phyloP scores from a whole-genome alignment of 176 grass and related monocot genomes.

The Bolboschoenus planiculmis region DNA sequence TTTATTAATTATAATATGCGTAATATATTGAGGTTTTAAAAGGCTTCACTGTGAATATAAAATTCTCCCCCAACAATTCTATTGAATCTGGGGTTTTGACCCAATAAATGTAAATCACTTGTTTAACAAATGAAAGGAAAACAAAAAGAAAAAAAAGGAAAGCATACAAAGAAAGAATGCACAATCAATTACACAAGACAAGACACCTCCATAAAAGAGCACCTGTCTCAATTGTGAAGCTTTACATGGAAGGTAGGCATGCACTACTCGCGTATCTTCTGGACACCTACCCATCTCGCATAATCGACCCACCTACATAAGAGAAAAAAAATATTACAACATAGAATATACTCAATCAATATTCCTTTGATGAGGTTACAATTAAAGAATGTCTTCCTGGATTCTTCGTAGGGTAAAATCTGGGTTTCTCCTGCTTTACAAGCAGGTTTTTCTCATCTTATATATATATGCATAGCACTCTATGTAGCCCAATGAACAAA shows the following conservation, averaged over 20 bases:
- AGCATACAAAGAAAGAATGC: background rate
- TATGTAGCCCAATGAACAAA: background rate
- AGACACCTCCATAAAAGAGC: background rate
- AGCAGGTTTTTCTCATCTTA: background rate
- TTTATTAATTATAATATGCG: background rate
- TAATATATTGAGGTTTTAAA: background rate
- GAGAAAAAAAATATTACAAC: background rate
- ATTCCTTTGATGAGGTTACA: background rate
- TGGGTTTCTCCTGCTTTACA: background rate
- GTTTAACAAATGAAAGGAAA: background rate
- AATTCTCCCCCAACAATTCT: background rate
- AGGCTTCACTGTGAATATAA: background rate
- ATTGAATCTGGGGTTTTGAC: background rate
- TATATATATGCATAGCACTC: background rate
- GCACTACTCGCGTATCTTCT: conserved; percentile 44
- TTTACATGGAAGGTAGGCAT: background rate
- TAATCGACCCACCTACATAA: conserved; percentile 69
- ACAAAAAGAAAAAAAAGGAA: background rate
- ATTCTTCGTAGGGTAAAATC: background rate
- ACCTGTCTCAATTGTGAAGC: background rate
- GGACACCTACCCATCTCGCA: conserved; percentile 61
- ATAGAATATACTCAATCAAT: background rate
- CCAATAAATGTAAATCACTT: background rate
- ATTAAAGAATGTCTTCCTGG: background rate
- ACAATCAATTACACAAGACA: background rate